Evolutionary conservation across 495 filamentous ascomycete genomes (phyloP).

Genomic region (Gamarada debralockiae): DNA sequence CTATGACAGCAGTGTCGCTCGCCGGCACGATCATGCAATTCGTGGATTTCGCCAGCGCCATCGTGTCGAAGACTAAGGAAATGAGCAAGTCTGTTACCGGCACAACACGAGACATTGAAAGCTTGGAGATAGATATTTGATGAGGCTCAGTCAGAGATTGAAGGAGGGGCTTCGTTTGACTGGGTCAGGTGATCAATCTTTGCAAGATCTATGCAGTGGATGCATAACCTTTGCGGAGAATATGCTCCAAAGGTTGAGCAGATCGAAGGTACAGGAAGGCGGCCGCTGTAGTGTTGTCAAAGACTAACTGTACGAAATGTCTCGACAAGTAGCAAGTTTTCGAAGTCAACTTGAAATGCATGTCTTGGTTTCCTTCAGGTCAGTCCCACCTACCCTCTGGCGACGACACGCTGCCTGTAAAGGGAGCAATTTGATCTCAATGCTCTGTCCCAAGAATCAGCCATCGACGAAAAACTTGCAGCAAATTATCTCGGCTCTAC

Average conservation of each 20-base stretch:
- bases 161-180: too few relatives aligned
- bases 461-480: too few relatives aligned
- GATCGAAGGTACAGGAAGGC: neutral
- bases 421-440: neutral
- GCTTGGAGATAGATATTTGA: too few relatives aligned
- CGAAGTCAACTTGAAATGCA: neutral
- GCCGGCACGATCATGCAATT: neutral
- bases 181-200: too few relatives aligned
- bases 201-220: neutral
- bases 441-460: too few relatives aligned
- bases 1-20: too few relatives aligned
- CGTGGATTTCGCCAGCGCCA: neutral
- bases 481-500: too few relatives aligned
- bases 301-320: conserved; percentile 5
- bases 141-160: too few relatives aligned
- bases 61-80: neutral
- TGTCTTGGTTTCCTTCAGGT: neutral
- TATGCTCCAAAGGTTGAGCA: conserved; percentile 4
- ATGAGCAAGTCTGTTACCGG: conserved; percentile 1
- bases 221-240: neutral
- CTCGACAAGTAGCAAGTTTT: neutral
- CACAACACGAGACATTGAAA: neutral
- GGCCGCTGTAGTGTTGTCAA: conserved; percentile 3
- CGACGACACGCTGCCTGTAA: neutral
- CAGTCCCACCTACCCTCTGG: neutral